phyloP scores from a whole-genome alignment of 768 basidiomycete species.

The Dictyophora rubrovolvata region DNA sequence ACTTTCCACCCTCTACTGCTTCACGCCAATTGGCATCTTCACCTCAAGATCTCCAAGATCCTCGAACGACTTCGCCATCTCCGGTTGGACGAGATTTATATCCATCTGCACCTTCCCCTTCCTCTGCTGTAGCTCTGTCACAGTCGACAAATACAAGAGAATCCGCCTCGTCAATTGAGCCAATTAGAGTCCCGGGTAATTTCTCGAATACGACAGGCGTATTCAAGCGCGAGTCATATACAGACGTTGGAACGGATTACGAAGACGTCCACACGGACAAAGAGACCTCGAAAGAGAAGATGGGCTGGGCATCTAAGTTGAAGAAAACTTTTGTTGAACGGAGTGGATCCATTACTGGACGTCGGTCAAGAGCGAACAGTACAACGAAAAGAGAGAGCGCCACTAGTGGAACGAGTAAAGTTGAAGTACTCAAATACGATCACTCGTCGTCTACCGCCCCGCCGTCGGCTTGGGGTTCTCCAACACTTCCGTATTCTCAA shows the following conservation, averaged over 20 bases:
- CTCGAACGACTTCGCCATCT: neutral
- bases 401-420: constrained; percentile 55
- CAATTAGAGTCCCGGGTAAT: constrained; percentile 33
- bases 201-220: constrained; percentile 34
- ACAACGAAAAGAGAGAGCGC: constrained; percentile 67
- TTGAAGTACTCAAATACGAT: constrained; percentile 17
- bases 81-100: neutral
- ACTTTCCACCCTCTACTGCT: neutral
- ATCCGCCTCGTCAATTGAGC: constrained; percentile 21
- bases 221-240: constrained; percentile 29
- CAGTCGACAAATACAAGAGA: constrained; percentile 25
- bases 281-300: constrained; percentile 38
- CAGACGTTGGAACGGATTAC: constrained; percentile 23
- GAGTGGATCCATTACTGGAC: constrained; percentile 54
- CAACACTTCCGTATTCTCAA: neutral
- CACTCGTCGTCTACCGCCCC: neutral
- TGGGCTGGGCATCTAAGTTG: constrained; percentile 63
- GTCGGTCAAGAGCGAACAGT: constrained; percentile 74
- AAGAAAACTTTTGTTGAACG: constrained; percentile 48
- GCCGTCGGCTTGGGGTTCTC: constrained; percentile 5
- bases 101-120: constrained; percentile 34
- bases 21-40: neutral
- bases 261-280: constrained; percentile 21
- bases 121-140: constrained; percentile 36
- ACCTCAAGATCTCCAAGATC: neutral